Base-by-base conservation (phyloP, 768 basidiomycete genomes). In the Tephrocybe sp. region DNA sequence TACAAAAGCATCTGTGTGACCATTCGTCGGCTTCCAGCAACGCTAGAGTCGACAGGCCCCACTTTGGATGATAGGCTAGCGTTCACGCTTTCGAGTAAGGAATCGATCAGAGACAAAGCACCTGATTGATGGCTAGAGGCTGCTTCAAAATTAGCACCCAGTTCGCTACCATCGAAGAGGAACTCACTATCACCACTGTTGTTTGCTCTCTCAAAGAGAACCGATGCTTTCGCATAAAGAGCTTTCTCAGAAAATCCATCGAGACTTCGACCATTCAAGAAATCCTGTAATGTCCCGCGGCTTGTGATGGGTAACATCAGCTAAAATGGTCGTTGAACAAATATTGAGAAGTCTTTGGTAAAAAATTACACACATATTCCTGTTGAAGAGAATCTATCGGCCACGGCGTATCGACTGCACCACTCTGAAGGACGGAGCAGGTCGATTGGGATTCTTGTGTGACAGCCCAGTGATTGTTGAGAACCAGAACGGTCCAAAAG, bases 401-500 rank as follows among this genome's bases (percentile, higher is more conserved):
- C 55, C 55, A 56, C 1, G 55, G 55, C 13, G 47, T 52, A 21
- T 46, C 40, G 8, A 56, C 39, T n/a, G 34, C 31, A 13, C 11
- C 48, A 15, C 43, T 40, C 9, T 33, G 22, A 22, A 47, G 19
- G 11, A 39, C 4, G 12, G 41, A 27, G 19, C 42, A 19, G 6
- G 42, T 45, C 7, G 50, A 45, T 11, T 56, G 47, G 3, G 51
- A 50, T n/a, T 40, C 55, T 18, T 52, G 51, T 23, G 50, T 52
- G 12, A 49, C 44, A 12, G 53, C 46, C 53, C 57, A 57, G 41
- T 55, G 42, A 27, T 55, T 57, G 45, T 50, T 53, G 25, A 61
- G 52, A 18, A 51, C 27, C 13, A 55, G 39, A 6, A 59, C 57
- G 13, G 51, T 47, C 60, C 60, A 61, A 47, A 61, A 61, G 12